Percentiles rank a stretch among this genome's conserved stretches.
phyloP scores from a whole-genome alignment of 305 asterid species.

The Rubia occidens region DNA sequence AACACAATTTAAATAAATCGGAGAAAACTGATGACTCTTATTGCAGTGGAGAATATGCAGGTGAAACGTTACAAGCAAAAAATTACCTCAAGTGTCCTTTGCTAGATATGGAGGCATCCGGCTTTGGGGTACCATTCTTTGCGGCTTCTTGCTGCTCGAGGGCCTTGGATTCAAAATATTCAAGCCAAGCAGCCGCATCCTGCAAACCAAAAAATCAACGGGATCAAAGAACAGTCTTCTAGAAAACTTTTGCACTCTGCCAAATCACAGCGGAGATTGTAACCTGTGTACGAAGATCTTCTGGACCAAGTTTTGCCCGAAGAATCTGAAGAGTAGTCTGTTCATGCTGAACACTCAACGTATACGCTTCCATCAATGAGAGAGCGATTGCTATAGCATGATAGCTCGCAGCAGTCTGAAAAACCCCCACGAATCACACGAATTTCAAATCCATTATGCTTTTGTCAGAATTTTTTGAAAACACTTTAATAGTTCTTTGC shows the following conservation, averaged over 20 bases:
- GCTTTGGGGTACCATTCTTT: constrained; percentile 86
- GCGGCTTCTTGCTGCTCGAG: constrained; percentile 98
- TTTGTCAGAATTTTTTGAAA: no score
- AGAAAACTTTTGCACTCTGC: constrained; percentile 15
- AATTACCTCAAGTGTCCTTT: constrained; percentile 89
- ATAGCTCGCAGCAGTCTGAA: constrained; percentile 96
- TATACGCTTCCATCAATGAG: constrained; percentile 98
- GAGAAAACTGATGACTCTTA: constrained; percentile 3
- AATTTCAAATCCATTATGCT: not conserved
- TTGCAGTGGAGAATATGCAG: not conserved
- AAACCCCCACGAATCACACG: constrained; percentile 14
- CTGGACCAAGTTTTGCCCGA: constrained; percentile 90
- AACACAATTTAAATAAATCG: no score
- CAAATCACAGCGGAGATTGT: constrained; percentile 19
- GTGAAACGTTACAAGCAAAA: not conserved
- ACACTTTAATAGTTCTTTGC: no score
- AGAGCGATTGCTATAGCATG: constrained; percentile 99
- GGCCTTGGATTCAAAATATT: constrained; percentile 94
- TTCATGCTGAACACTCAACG: constrained; percentile 97
- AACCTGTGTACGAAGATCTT: constrained; percentile 98
- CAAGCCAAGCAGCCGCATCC: constrained; percentile 99
- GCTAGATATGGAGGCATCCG: constrained; percentile 98
- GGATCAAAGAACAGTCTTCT: constrained; percentile 39
- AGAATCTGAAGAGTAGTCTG: constrained; percentile 94
- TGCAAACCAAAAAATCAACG: constrained; percentile 22